Percentiles rank a stretch among this genome's conserved stretches.
These are phyloP conservation scores for Penicillium robsamsonii DNA, from an alignment of 495 filamentous ascomycete species.

Conservation along the genomic window DNA sequence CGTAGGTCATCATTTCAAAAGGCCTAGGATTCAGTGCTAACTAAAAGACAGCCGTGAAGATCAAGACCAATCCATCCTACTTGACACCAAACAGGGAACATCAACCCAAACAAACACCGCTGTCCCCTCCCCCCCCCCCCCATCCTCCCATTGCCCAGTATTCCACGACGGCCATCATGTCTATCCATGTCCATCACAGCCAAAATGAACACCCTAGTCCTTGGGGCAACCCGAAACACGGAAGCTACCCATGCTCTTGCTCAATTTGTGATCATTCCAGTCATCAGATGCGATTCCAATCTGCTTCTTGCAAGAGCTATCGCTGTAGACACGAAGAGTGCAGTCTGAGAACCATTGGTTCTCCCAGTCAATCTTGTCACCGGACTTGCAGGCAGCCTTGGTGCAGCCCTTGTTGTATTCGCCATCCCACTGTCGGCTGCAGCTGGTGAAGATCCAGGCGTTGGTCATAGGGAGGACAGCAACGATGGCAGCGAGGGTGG, in stretches of 20 bases:
- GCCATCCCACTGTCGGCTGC: constrained; percentile 14
- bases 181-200: not conserved
- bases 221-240: constrained; percentile 4
- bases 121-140: not conserved
- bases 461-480: constrained; percentile 16
- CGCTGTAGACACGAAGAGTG: constrained; percentile 14
- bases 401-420: constrained; percentile 14
- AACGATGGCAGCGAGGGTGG: constrained; percentile 10
- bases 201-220: not conserved
- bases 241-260: constrained; percentile 13
- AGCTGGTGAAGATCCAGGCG: constrained; percentile 18
- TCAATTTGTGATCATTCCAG: constrained; percentile 11
- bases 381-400: constrained; percentile 5
- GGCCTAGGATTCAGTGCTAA: not conserved
- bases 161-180: not conserved
- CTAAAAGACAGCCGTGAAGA: not conserved
- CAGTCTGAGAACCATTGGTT: constrained; percentile 7
- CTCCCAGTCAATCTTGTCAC: constrained; percentile 13
- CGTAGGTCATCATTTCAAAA: not conserved
- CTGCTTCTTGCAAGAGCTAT: constrained; percentile 7
- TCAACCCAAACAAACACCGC: not conserved
- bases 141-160: not conserved
- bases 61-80: not conserved
- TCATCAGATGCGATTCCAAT: constrained; percentile 18
- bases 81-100: not conserved